Evolutionary conservation across 495 filamentous ascomycete species (phyloP).

Genomic region (Talaromyces wortmannii): DNA sequence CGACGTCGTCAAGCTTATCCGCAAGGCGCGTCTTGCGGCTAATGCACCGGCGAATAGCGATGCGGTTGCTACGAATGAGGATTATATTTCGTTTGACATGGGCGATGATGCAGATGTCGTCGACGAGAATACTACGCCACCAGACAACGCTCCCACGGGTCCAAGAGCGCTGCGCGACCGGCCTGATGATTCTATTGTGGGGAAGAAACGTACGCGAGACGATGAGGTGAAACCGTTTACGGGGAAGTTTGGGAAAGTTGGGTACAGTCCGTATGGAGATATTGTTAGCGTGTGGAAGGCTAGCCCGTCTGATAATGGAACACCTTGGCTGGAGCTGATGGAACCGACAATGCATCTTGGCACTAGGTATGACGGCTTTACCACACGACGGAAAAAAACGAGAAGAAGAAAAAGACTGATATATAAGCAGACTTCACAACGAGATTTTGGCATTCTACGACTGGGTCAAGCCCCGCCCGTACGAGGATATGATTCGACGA

Average conservation of each 20-base stretch:
- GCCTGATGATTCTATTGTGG: constrained; percentile 31
- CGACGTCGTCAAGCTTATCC: constrained; percentile 80
- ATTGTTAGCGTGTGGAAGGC: constrained; percentile 54
- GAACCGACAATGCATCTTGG: constrained; percentile 22
- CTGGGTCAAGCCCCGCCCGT: constrained; percentile 67
- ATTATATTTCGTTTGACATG: constrained; percentile 78
- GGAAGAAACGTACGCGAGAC: constrained; percentile 63
- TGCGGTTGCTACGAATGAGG: constrained; percentile 55
- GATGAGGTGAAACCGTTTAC: constrained; percentile 53
- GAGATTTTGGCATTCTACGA: constrained; percentile 84
- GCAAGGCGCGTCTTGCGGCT: constrained; percentile 63
- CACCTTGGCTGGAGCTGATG: constrained; percentile 53
- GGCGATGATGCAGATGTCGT: constrained; percentile 36
- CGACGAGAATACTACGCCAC: constrained; percentile 12
- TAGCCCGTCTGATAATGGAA: constrained; percentile 29
- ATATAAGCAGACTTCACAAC: constrained; percentile 57
- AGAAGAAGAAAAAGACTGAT: neutral
- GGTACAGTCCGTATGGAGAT: constrained; percentile 32
- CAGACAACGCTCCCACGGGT: constrained; percentile 29
- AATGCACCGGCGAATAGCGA: constrained; percentile 32
- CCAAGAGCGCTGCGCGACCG: constrained; percentile 22
- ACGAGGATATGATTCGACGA: constrained; percentile 66
- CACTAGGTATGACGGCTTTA: constrained; percentile 18
- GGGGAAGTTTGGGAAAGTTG: constrained; percentile 37
- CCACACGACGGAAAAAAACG: neutral